Conservation (phyloP, 116 monocot genomes). For the Papilionanthe hybrid region DNA sequence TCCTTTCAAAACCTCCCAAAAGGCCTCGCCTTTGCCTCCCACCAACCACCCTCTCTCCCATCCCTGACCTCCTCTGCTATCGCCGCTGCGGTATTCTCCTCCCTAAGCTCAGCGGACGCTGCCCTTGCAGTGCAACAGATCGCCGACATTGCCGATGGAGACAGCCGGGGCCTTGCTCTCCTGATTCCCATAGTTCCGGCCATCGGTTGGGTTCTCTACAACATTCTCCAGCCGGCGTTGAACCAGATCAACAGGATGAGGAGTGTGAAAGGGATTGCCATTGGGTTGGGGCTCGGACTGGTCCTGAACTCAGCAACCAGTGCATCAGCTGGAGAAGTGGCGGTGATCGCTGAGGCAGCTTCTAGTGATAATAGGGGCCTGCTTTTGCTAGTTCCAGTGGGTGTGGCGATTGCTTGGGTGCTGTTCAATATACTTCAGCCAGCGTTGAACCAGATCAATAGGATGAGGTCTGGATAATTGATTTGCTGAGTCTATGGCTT, state of each 20-base stretch:
- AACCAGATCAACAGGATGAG: conserved; percentile 26
- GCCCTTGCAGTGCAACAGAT: conserved; percentile 21
- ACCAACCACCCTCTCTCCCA: not conserved
- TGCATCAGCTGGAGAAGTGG: conserved; percentile 31
- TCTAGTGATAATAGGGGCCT: conserved; percentile 53
- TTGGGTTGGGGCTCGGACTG: conserved; percentile 30
- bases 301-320: conserved; percentile 14
- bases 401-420: conserved; percentile 64
- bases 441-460: conserved; percentile 67
- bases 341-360: conserved; percentile 27
- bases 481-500: not conserved
- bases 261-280: conserved; percentile 13
- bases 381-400: conserved; percentile 46
- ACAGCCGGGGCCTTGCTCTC: conserved; percentile 20
- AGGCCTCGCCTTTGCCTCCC: not conserved
- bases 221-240: conserved; percentile 25
- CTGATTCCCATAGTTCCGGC: conserved; percentile 14
- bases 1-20: not conserved
- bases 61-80: not conserved
- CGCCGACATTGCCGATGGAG: conserved; percentile 16
- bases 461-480: conserved; percentile 44
- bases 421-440: conserved; percentile 79
- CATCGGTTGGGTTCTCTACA: conserved; percentile 21
- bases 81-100: conserved; percentile 4
- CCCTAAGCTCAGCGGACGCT: conserved; percentile 12